Evolutionary conservation across 352 stramenopile species (phyloP).

Genomic region (Pythium biforme): DNA sequence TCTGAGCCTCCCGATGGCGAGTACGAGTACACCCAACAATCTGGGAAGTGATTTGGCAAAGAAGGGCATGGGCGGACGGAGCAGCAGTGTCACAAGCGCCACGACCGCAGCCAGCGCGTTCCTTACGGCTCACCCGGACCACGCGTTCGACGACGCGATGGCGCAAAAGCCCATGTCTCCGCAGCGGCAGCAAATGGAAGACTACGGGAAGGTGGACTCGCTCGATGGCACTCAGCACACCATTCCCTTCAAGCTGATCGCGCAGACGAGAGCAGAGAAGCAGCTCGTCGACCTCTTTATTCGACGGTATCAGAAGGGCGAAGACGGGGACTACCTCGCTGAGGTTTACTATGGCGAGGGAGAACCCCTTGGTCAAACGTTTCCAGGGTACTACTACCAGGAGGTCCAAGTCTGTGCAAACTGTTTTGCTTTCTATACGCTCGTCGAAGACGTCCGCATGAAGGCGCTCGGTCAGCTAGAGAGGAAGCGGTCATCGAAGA

Average conservation of each 20-base stretch:
- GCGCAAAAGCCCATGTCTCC: slow-evolving; percentile 36
- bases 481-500: background rate
- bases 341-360: slow-evolving; percentile 76
- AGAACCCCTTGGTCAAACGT: slow-evolving; percentile 67
- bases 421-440: slow-evolving; percentile 79
- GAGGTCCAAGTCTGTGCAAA: slow-evolving; percentile 74
- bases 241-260: slow-evolving; percentile 82
- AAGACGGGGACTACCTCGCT: slow-evolving; percentile 75
- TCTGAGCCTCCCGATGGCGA: background rate
- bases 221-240: slow-evolving; percentile 23
- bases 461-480: slow-evolving; percentile 52
- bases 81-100: slow-evolving; percentile 47
- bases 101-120: slow-evolving; percentile 58
- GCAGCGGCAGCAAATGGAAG: slow-evolving; percentile 35
- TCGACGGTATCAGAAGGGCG: slow-evolving; percentile 68
- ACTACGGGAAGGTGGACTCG: slow-evolving; percentile 1
- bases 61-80: slow-evolving; percentile 28
- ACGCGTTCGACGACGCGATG: slow-evolving; percentile 23
- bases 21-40: background rate
- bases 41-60: background rate
- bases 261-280: slow-evolving; percentile 76
- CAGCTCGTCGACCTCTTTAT: slow-evolving; percentile 78
- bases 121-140: slow-evolving; percentile 38
- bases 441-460: slow-evolving; percentile 76
- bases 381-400: slow-evolving; percentile 85